Evolutionary conservation across 352 stramenopile genomes (phyloP), one percentile per base, ranked within the genome.

Genomic region (Phytophthora pisi): DNA sequence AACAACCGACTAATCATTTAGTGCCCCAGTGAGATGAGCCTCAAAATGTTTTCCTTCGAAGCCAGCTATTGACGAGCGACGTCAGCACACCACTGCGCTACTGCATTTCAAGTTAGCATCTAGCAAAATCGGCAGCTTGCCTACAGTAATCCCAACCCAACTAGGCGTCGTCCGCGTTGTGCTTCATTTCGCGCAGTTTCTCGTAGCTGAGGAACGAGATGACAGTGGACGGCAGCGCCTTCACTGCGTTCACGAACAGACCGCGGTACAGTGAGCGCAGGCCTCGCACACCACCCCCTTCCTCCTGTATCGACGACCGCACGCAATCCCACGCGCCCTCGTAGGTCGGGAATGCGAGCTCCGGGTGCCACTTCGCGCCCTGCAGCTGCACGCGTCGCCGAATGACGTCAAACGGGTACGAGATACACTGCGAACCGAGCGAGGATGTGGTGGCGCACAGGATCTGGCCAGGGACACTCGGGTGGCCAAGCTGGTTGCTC

Each of bases 201-300:
- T 95, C 87, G 59, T 92, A 95, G 61, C 73, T 91, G 30, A 92
- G 67, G 65, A 94, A 94, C 46, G 87, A 91, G 55, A 95, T 89
- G 3, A 92, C 65, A 0, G 84, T 85, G 13, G 84, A 84, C 26
- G 87, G 87, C 51, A 93, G 47, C 20, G 82, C 80, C 62, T 92
- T 91, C 51, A 93, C 68, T 4, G 64, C 74, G 69, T 95, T 95
- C 45, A 90, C 79, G 6, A 89, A 65, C n/a, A 95, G 64, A 20
- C 88, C 88, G 11, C 84, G 82, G 45, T 96, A 96, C n/a, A 95
- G 64, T 16, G 63, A 72, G 10, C 77, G 71, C 7, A 90, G 7
- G 10, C 68, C 72, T 28, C 70, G 68, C 47, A 70, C 23, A 18
- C 67, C 67, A 31, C 64, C 61, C 8, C 70, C 65, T 30, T 75